Evolutionary conservation across 2,329 filamentous ascomycete species (phyloP), one percentile per base, ranked within the genome.

Genomic region (Colletotrichum tamarilloi): DNA sequence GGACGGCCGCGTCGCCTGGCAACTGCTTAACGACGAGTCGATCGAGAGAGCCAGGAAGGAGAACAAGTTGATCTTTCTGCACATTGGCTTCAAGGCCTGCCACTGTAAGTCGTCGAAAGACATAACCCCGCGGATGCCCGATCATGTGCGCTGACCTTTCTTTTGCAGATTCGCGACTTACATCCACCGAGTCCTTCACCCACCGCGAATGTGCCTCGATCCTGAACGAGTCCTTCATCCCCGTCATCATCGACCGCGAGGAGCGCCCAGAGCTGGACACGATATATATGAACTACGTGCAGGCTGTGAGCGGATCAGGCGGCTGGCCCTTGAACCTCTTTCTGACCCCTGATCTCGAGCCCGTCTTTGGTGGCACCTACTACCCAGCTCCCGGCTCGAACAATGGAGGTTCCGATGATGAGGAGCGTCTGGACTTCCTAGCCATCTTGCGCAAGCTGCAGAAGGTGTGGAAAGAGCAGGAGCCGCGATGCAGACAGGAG

Each of bases 291-390:
- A 98, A 98, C 85, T 99, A 98, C 82, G 93, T 98, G 53, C 95
- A 98, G 81, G 96, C 96, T 1, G 96, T 97, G 12, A 97, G 93
- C 72, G 95, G 94, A 24, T 92, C 91, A 1, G 96, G 95, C 11
- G 97, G 97, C 52, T 98, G 97, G 95, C 97, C 97, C 1, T 85
- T 98, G 74, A 98, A 98, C 79, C 92, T 98, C n/a, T 98, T 99
- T 81, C 88, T 98, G 35, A 99, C 97, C 0, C 95, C 97, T 0
- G 92, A 97, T 77, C 88, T 98, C 30, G 93, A 98, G 79, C 97
- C 97, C 0, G 93, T 99, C 11, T 98, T 98, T 83, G 97, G 97
- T 49, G 96, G 96, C 28, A 98, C 96, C 9, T 98, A 98, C 82
- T 98, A 95, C 94, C 95, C 95, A 4, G 94, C 94, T 0, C 94